Base-by-base conservation (phyloP, 352 stramenopile species). In the Discostella stelligera region DNA sequence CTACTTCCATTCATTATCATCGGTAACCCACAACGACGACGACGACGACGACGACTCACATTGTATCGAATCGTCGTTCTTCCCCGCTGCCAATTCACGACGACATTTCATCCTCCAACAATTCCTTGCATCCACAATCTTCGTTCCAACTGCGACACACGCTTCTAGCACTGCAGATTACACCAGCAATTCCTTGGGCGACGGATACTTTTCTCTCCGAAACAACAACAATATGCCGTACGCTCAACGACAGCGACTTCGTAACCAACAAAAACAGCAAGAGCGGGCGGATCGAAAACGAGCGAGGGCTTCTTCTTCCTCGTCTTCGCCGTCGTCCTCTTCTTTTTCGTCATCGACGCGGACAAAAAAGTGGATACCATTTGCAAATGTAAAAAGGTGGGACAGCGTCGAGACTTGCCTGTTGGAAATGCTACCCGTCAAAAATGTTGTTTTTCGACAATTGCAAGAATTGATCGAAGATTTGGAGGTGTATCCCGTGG, bases 361-460 rank as follows among this genome's bases (percentile, higher is more conserved):
- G 14, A 62, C 20, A 14, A 76, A 72, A 48, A 75, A 59, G 20
- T 81, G 73, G 73, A 76, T 50, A n/a, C 73, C 66, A 32, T 81
- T 81, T 65, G 44, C 37, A 0, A 74, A 74, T 32, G 52, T 67
- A 9, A 66, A 73, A 58, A 71, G 70, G 39, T 81, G 73, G 73
- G 50, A 71, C 20, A 67, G 23, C 0, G 61, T 75, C 16, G 76
- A 83, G 44, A 79, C 41, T n/a, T 86, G 77, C 50, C 65, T 91
- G 0, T 62, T 91, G 8, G 79, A 82, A 66, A 62, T 89, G 41
- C 63, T 91, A 8, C 85, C 85, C 2, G 80, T 91, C 3, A 86
- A 83, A 52, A 91, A 91, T 66, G 52, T 54, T 14, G 64, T 89
- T 0, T 91, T 89, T 83, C 62, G 81, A 18, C 61, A 61, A 25